These are phyloP conservation scores for Parachlorella kessleri DNA, from an alignment of 139 green algal species.

Conservation along the genomic window DNA sequence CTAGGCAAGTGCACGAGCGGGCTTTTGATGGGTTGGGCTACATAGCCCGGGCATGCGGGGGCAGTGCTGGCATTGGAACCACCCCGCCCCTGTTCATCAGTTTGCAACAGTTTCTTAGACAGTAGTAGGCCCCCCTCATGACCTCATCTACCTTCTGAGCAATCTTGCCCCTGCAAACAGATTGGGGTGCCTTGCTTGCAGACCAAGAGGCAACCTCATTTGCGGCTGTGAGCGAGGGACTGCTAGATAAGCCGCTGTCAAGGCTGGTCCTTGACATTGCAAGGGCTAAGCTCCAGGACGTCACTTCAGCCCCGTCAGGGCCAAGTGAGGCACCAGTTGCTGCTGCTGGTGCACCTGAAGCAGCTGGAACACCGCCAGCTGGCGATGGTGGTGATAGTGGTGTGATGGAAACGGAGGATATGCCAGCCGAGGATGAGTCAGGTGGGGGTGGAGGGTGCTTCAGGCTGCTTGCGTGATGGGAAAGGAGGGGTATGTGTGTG, in stretches of 20 bases:
- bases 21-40: neutral
- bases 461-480: too few relatives aligned
- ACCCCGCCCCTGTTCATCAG: neutral
- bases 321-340: too few relatives aligned
- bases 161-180: too few relatives aligned
- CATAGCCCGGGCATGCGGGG: neutral
- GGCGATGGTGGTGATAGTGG: too few relatives aligned
- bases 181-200: too few relatives aligned
- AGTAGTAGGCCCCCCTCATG: neutral
- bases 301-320: too few relatives aligned
- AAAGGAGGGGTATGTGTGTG: too few relatives aligned
- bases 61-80: neutral
- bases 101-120: neutral
- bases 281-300: conserved; percentile 14
- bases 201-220: neutral
- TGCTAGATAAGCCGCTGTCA: conserved; percentile 10
- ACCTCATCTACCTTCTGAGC: neutral
- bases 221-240: conserved; percentile 1
- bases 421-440: too few relatives aligned
- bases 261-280: conserved; percentile 9
- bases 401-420: too few relatives aligned
- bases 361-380: too few relatives aligned
- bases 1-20: neutral
- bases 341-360: too few relatives aligned
- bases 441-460: too few relatives aligned